These are phyloP conservation scores for Oldenlandia corymbosa DNA, from an alignment of 257 asterid genomes.

Conservation along the genomic window DNA sequence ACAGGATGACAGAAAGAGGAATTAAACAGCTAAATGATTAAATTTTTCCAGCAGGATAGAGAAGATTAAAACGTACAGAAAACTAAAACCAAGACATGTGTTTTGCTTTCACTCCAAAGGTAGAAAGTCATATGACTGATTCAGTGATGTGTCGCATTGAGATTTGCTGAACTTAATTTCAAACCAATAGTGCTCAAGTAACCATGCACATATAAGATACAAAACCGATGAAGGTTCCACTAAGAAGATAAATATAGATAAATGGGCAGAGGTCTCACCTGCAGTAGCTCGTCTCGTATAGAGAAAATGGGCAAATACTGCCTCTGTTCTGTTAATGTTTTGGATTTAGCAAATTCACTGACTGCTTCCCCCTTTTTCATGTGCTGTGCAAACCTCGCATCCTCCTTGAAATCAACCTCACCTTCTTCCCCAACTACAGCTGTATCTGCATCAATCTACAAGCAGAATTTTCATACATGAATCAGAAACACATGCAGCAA, in stretches of 20 bases:
- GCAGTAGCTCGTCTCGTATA: constrained; percentile 88
- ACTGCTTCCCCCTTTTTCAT: constrained; percentile 72
- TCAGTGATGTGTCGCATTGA: neutral
- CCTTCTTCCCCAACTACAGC: constrained; percentile 95
- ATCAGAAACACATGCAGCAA: constrained; percentile 19
- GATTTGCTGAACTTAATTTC: neutral
- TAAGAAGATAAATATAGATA: neutral
- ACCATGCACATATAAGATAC: neutral
- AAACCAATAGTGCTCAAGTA: neutral
- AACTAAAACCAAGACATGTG: neutral
- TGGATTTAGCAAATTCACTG: constrained; percentile 71
- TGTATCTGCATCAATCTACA: constrained; percentile 94
- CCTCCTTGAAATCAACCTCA: constrained; percentile 93
- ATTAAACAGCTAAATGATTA: neutral
- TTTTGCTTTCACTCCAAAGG: neutral
- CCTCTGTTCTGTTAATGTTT: constrained; percentile 74
- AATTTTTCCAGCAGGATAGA: neutral
- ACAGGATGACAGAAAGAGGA: neutral
- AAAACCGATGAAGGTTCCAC: neutral
- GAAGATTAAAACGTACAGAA: neutral
- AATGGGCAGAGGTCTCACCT: constrained; percentile 40
- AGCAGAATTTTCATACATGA: constrained; percentile 20
- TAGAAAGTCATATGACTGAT: neutral
- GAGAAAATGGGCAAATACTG: constrained; percentile 93
- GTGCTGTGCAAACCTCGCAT: constrained; percentile 92